These are phyloP conservation scores for Populus trichocarpa DNA, from an alignment of 441 rosid species.

Conservation along the genomic window DNA sequence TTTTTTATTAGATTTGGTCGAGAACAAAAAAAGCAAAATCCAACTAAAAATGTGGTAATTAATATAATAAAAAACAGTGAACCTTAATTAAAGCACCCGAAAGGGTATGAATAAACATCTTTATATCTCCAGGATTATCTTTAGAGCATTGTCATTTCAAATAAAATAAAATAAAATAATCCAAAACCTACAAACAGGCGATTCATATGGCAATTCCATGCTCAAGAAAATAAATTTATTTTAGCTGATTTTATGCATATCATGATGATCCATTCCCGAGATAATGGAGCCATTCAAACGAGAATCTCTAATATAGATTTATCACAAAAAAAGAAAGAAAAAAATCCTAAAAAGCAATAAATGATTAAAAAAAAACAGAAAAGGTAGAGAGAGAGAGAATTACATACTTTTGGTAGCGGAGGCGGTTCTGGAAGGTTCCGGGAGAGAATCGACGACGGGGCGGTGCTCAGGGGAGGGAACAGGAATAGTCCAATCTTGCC, in stretches of 20 bases:
- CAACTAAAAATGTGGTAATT: not conserved
- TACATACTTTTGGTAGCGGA: slow-evolving; percentile 57
- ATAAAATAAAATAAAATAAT: too few species aligned
- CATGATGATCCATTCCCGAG: too few species aligned
- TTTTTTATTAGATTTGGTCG: not conserved
- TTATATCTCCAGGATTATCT: not conserved
- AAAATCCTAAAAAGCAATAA: not conserved
- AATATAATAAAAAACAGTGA: not conserved
- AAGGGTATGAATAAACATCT: not conserved
- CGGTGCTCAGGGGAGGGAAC: slow-evolving; percentile 15
- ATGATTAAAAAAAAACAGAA: not conserved
- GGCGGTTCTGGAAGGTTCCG: slow-evolving; percentile 43
- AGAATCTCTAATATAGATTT: too few species aligned
- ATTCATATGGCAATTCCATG: not conserved
- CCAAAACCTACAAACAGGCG: not conserved
- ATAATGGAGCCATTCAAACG: too few species aligned
- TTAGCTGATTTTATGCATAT: too few species aligned
- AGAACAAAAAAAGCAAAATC: too few species aligned
- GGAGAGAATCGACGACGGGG: slow-evolving; percentile 46
- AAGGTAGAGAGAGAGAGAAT: not conserved
- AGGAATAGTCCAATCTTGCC: slow-evolving; percentile 30
- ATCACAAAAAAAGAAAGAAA: too few species aligned
- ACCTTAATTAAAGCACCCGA: not conserved
- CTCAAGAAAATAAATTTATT: too few species aligned
- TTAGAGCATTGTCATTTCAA: not conserved